A percentile compares a stretch with the other conserved stretches of the same genome.
These are phyloP conservation scores for Helicostylum pulchrum DNA, from an alignment of 192 early-diverging fungal genomes.

Conservation along the genomic window DNA sequence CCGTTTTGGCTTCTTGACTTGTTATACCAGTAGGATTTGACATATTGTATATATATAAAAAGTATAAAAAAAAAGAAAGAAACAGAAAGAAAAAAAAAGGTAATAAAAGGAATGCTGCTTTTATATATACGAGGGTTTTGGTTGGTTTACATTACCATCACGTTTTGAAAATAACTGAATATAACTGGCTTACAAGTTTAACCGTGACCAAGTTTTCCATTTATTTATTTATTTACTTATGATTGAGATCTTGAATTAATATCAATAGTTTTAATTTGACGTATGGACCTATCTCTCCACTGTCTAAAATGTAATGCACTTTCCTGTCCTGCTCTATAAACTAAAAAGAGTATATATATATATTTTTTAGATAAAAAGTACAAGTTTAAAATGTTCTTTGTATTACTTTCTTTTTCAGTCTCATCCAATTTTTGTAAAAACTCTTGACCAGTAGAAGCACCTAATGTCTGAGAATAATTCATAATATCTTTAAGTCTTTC, in stretches of 20 bases:
- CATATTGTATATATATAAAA: not conserved
- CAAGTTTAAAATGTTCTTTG: not conserved
- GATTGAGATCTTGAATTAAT: not conserved
- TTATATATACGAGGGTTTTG: not conserved
- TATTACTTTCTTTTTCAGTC: slow-evolving; percentile 48
- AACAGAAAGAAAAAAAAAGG: slow-evolving; percentile 4
- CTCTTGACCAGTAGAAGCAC: slow-evolving; percentile 34
- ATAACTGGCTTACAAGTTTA: too few relatives aligned
- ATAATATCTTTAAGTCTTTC: slow-evolving; percentile 40
- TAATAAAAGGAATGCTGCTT: not conserved
- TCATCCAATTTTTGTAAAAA: slow-evolving; percentile 45
- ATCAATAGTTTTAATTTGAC: slow-evolving; percentile 3
- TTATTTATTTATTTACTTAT: not conserved
- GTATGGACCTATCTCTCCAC: slow-evolving; percentile 4
- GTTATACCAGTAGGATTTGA: too few relatives aligned
- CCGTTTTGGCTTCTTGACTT: slow-evolving; percentile 6
- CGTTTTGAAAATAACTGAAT: too few relatives aligned
- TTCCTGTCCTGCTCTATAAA: slow-evolving; percentile 21
- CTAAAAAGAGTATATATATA: slow-evolving; percentile 2
- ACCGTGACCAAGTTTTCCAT: not conserved
- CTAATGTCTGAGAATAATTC: slow-evolving; percentile 44
- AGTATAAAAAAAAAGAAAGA: not conserved
- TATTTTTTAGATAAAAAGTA: not conserved
- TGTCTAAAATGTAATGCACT: slow-evolving; percentile 14
- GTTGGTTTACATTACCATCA: too few relatives aligned